Percentiles rank a stretch among this genome's conserved stretches.
Evolutionary conservation across 345 rosid species (phyloP).

Genomic region (Reutealis trisperma): DNA sequence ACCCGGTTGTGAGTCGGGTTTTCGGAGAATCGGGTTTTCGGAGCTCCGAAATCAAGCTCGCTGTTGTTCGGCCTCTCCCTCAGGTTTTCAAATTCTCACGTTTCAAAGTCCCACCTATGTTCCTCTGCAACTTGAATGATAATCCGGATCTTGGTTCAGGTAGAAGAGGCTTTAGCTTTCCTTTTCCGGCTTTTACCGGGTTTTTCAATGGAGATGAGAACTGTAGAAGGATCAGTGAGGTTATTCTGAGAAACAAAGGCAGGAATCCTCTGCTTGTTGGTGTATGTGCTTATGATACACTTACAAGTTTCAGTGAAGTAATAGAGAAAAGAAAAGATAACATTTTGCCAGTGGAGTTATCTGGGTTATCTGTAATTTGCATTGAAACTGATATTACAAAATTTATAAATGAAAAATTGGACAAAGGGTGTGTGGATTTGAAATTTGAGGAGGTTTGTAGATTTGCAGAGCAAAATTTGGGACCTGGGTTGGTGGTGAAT

Average conservation of each 20-base stretch:
- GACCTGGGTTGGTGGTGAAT: conserved; percentile 55
- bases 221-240: conserved; percentile 53
- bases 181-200: conserved; percentile 41
- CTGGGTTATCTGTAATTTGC: conserved; percentile 43
- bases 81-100: conserved; percentile 56
- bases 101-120: conserved; percentile 54
- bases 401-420: conserved; percentile 35
- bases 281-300: conserved; percentile 50
- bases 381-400: conserved; percentile 44
- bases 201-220: conserved; percentile 46
- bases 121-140: conserved; percentile 50
- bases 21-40: conserved; percentile 87
- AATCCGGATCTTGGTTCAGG: conserved; percentile 39
- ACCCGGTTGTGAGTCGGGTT: conserved; percentile 90
- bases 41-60: conserved; percentile 83
- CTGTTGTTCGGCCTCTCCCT: conserved; percentile 76
- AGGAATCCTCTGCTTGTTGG: conserved; percentile 83
- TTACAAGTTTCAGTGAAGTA: conserved; percentile 44
- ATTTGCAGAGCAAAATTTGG: conserved; percentile 38
- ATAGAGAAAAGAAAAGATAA: conserved; percentile 38
- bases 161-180: conserved; percentile 41
- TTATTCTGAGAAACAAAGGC: conserved; percentile 46
- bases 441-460: conserved; percentile 51
- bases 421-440: conserved; percentile 28
- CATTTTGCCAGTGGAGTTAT: conserved; percentile 39